Conservation (phyloP, 495 filamentous ascomycete species). For the Evernia prunastri region DNA sequence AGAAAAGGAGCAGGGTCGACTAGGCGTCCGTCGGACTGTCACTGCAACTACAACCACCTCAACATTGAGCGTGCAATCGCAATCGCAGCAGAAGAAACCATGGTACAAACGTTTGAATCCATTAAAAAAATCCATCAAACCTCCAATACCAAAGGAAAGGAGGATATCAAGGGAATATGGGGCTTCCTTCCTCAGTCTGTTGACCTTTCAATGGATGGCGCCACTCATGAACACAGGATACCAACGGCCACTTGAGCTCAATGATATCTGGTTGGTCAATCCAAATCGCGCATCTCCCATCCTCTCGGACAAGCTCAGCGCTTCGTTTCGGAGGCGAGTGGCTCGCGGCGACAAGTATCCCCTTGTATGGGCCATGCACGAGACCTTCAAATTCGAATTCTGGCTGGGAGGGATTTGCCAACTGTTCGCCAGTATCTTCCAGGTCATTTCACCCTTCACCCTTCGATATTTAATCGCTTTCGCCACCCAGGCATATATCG, state of each 20-base stretch:
- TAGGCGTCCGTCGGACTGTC: slow-evolving; percentile 17
- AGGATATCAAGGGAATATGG: slow-evolving; percentile 45
- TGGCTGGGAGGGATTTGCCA: slow-evolving; percentile 73
- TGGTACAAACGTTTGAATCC: slow-evolving; percentile 54
- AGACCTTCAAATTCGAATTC: slow-evolving; percentile 82
- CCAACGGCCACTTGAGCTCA: slow-evolving; percentile 70
- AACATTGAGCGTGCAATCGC: slow-evolving; percentile 17
- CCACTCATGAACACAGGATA: slow-evolving; percentile 70
- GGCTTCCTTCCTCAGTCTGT: slow-evolving; percentile 46
- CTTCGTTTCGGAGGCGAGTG: slow-evolving; percentile 59
- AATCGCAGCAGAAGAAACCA: slow-evolving; percentile 32
- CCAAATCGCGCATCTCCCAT: slow-evolving; percentile 65
- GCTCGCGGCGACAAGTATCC: slow-evolving; percentile 65
- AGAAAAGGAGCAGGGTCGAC: slow-evolving; percentile 15
- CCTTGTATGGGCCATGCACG: slow-evolving; percentile 73
- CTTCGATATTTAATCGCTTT: slow-evolving; percentile 73
- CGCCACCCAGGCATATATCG: slow-evolving; percentile 69
- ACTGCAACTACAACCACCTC: slow-evolving; percentile 26
- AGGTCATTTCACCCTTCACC: slow-evolving; percentile 68
- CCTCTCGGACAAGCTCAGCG: slow-evolving; percentile 56
- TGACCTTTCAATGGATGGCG: slow-evolving; percentile 56
- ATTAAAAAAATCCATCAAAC: slow-evolving; percentile 43
- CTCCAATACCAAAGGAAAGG: slow-evolving; percentile 49
- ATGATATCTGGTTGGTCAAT: slow-evolving; percentile 85
- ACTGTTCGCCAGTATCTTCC: slow-evolving; percentile 59